These are phyloP conservation scores for Podospora anserina DNA, from an alignment of 495 filamentous ascomycete species.

Conservation along the genomic window DNA sequence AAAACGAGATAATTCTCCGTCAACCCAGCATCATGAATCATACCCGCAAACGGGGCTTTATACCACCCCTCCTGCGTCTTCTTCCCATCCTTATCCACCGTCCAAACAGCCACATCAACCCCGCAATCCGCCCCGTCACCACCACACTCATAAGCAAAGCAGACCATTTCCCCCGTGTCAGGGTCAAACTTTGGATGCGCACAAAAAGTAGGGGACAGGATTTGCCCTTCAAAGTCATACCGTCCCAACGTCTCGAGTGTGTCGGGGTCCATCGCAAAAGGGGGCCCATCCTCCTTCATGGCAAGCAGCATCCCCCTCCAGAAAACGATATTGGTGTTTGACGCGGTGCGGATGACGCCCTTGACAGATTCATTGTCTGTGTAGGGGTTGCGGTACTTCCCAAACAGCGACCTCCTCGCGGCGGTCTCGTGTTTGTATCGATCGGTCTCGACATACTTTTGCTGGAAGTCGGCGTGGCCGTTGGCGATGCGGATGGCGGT, in stretches of 20 bases:
- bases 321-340: slow-evolving; percentile 56
- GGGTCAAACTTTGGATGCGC: slow-evolving; percentile 63
- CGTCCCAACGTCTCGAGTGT: slow-evolving; percentile 54
- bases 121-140: slow-evolving; percentile 44
- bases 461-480: slow-evolving; percentile 50
- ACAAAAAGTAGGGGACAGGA: slow-evolving; percentile 52
- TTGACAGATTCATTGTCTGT: slow-evolving; percentile 52
- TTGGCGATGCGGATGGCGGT: slow-evolving; percentile 51
- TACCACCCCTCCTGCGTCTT: slow-evolving; percentile 48
- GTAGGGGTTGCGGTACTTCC: slow-evolving; percentile 53
- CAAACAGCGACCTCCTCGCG: slow-evolving; percentile 43
- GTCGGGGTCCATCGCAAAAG: slow-evolving; percentile 54
- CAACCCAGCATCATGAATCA: slow-evolving; percentile 57
- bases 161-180: slow-evolving; percentile 54
- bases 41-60: slow-evolving; percentile 50
- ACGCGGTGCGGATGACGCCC: slow-evolving; percentile 48
- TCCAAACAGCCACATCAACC: slow-evolving; percentile 50
- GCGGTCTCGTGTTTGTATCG: slow-evolving; percentile 43
- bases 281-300: slow-evolving; percentile 54
- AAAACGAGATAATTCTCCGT: slow-evolving; percentile 53
- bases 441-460: slow-evolving; percentile 54
- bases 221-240: slow-evolving; percentile 58
- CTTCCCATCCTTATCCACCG: slow-evolving; percentile 39
- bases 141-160: slow-evolving; percentile 54
- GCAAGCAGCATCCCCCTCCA: slow-evolving; percentile 53